Evolutionary conservation across 2,329 filamentous ascomycete genomes (phyloP).

Genomic region (Fusarium humuli): DNA sequence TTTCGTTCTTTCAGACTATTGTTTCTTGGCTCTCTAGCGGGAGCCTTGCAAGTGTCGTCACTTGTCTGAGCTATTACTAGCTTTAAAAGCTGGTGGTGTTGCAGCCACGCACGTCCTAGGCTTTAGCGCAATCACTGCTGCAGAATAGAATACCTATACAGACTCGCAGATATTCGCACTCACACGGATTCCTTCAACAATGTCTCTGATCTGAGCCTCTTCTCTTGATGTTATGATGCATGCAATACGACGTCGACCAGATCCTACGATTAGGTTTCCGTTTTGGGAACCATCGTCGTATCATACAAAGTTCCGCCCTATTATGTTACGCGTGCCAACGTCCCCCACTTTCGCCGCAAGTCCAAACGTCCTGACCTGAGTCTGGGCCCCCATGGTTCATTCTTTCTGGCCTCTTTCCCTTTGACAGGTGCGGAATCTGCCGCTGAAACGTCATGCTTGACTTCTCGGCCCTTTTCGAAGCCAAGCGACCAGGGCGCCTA

Average conservation of each 20-base stretch:
- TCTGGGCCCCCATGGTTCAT: constrained; percentile 35
- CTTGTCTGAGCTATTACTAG: neutral
- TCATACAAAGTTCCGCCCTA: constrained; percentile 22
- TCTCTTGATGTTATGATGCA: constrained; percentile 18
- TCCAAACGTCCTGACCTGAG: constrained; percentile 37
- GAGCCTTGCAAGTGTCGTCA: neutral
- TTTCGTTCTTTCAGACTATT: constrained; percentile 7
- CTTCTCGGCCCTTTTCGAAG: constrained; percentile 37
- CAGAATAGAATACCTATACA: neutral
- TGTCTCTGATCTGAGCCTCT: constrained; percentile 7
- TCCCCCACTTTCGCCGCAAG: constrained; percentile 46
- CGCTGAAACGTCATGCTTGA: constrained; percentile 30
- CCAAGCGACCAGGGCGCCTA: constrained; percentile 16
- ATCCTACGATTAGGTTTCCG: constrained; percentile 44
- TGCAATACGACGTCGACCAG: constrained; percentile 34
- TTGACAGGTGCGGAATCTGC: constrained; percentile 30
- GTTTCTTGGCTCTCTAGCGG: neutral
- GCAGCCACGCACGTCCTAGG: neutral
- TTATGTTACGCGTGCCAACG: constrained; percentile 17
- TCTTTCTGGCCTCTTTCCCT: constrained; percentile 9
- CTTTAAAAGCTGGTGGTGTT: constrained; percentile 3
- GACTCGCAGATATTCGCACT: neutral
- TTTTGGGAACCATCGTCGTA: constrained; percentile 39
- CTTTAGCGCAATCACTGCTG: neutral
- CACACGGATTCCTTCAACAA: neutral